These are phyloP conservation scores for Leccinum subgranulosum DNA, from an alignment of 768 basidiomycete species.

Conservation along the genomic window DNA sequence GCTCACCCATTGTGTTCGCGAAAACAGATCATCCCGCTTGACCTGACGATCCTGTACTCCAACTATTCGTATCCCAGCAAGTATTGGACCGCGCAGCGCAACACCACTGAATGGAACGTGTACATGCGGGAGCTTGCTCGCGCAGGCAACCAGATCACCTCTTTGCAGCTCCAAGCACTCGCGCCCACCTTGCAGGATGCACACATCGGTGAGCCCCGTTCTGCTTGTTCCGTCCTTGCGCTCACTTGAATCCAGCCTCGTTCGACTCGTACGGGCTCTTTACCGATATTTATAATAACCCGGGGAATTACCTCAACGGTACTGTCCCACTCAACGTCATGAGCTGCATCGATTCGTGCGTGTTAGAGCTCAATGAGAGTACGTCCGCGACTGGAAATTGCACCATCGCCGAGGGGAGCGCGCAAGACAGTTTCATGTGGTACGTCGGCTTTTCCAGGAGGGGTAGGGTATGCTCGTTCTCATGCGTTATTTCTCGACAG, in stretches of 20 bases:
- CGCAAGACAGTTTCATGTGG: constrained; percentile 59
- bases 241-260: constrained; percentile 35
- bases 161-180: constrained; percentile 49
- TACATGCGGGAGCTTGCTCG: constrained; percentile 51
- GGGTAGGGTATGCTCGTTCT: not conserved
- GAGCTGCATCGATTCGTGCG: constrained; percentile 47
- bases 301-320: constrained; percentile 56
- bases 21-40: constrained; percentile 54
- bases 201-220: constrained; percentile 46
- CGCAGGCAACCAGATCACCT: constrained; percentile 50
- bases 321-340: constrained; percentile 61
- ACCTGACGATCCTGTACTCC: constrained; percentile 47
- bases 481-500: not conserved
- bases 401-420: constrained; percentile 35
- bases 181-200: constrained; percentile 47
- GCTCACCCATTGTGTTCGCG: not conserved
- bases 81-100: constrained; percentile 50
- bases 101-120: constrained; percentile 57
- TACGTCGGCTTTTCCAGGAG: constrained; percentile 23
- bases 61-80: constrained; percentile 43
- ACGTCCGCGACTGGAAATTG: constrained; percentile 30
- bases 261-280: constrained; percentile 64
- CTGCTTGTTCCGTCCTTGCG: not conserved
- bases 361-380: constrained; percentile 30
- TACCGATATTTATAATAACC: constrained; percentile 52